These are phyloP conservation scores for Arctostaphylos glauca DNA, from an alignment of 148 eudicot genomes.

Conservation along the genomic window DNA sequence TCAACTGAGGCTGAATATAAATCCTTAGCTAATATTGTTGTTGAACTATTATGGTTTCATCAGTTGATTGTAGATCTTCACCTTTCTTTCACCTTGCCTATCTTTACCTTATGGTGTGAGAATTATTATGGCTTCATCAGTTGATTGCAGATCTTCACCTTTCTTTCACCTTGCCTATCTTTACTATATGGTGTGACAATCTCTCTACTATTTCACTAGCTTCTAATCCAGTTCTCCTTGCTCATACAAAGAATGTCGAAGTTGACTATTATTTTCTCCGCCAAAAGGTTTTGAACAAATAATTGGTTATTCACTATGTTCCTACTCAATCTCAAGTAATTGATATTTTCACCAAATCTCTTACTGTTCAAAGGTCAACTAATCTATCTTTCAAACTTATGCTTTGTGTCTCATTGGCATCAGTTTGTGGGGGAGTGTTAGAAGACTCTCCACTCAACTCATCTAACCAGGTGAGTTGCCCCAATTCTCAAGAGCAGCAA, in stretches of 20 bases:
- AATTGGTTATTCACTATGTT: too few species aligned
- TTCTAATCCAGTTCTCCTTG: not conserved
- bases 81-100: not conserved
- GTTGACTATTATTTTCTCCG: too few species aligned
- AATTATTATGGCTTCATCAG: not conserved
- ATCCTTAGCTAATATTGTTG: not conserved
- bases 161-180: not conserved
- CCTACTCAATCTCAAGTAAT: too few species aligned
- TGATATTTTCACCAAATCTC: too few species aligned
- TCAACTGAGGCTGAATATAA: not conserved
- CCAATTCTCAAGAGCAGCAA: too few species aligned
- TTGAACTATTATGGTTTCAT: not conserved
- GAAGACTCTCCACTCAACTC: too few species aligned
- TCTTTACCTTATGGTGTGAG: not conserved
- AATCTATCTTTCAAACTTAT: too few species aligned
- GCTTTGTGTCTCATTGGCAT: too few species aligned
- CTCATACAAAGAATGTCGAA: not conserved
- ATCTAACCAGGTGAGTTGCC: too few species aligned
- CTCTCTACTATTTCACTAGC: not conserved
- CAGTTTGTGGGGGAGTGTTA: too few species aligned
- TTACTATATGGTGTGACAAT: not conserved
- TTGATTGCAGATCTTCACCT: not conserved
- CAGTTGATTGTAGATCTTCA: not conserved
- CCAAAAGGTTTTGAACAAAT: too few species aligned
- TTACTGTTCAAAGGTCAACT: too few species aligned